Evolutionary conservation across 805 yeast genomes (phyloP).

Genomic region (Blastobotrys terrestris): DNA sequence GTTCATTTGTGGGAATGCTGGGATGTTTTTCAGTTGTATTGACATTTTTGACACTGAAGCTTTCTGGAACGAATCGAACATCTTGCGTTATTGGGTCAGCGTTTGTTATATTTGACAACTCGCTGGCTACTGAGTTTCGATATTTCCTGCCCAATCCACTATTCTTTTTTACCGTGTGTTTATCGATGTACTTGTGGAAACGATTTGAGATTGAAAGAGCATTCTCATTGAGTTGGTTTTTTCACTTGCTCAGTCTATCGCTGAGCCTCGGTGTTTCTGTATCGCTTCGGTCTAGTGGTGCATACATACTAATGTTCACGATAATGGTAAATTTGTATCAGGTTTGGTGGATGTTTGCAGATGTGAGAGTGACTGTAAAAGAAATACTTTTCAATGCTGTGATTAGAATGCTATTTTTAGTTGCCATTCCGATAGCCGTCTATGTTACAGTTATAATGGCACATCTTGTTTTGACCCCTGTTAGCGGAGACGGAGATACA

Average conservation of each 20-base stretch:
- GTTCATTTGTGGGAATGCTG: conserved; percentile 41
- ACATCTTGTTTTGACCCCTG: conserved; percentile 35
- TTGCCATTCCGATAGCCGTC: conserved; percentile 43
- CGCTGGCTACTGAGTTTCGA: conserved; percentile 45
- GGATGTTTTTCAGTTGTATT: conserved; percentile 40
- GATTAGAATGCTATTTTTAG: conserved; percentile 31
- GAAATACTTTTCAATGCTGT: conserved; percentile 31
- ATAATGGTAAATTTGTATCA: conserved; percentile 35
- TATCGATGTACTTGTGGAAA: conserved; percentile 40
- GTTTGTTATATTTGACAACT: conserved; percentile 45
- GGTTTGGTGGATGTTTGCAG: conserved; percentile 55
- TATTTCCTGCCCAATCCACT: conserved; percentile 31
- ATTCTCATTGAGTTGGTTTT: conserved; percentile 41
- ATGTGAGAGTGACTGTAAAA: conserved; percentile 37
- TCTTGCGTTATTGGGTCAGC: conserved; percentile 40
- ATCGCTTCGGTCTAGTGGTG: conserved; percentile 52
- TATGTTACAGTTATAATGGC: conserved; percentile 43
- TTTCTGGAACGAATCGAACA: conserved; percentile 38
- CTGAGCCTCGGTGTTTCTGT: conserved; percentile 39
- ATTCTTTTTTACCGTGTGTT: conserved; percentile 21
- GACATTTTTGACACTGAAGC: conserved; percentile 42
- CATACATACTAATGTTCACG: conserved; percentile 48
- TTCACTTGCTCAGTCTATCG: conserved; percentile 33
- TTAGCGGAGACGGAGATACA: conserved; percentile 43
- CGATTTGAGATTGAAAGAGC: conserved; percentile 33